Conservation (phyloP, 768 basidiomycete genomes). For the Rhizopogon rudus region DNA sequence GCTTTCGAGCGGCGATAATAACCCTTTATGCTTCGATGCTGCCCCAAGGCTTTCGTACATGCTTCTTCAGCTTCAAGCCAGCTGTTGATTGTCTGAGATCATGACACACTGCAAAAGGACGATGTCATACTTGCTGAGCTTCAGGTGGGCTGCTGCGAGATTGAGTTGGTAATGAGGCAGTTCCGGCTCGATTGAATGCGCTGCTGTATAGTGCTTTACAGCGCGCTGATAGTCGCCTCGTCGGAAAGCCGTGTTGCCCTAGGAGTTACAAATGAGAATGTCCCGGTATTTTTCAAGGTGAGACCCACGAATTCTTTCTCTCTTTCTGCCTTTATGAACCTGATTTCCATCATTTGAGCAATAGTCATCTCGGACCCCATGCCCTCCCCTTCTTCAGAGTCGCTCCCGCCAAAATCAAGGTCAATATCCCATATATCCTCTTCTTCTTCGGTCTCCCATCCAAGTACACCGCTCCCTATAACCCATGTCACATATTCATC, state of each 20-base stretch:
- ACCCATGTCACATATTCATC: neutral
- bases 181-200: slow-evolving; percentile 63
- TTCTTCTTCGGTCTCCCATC: slow-evolving; percentile 73
- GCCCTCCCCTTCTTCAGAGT: slow-evolving; percentile 47
- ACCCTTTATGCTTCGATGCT: slow-evolving; percentile 66
- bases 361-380: slow-evolving; percentile 52
- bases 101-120: slow-evolving; percentile 3
- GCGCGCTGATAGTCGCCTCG: slow-evolving; percentile 53
- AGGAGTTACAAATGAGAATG: slow-evolving; percentile 6
- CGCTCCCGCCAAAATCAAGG: slow-evolving; percentile 56
- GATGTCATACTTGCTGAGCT: slow-evolving; percentile 55
- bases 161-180: slow-evolving; percentile 75
- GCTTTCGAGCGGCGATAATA: slow-evolving; percentile 68
- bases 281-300: neutral
- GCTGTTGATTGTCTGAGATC: slow-evolving; percentile 31
- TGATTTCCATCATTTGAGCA: slow-evolving; percentile 69
- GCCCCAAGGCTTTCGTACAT: slow-evolving; percentile 57
- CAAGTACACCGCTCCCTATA: slow-evolving; percentile 53
- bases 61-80: slow-evolving; percentile 72
- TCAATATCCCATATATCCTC: slow-evolving; percentile 75
- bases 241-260: slow-evolving; percentile 71
- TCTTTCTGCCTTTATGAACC: slow-evolving; percentile 63
- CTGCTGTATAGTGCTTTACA: slow-evolving; percentile 52
- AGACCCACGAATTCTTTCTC: slow-evolving; percentile 62
- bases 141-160: slow-evolving; percentile 69